Base-by-base conservation (phyloP, 2,329 filamentous ascomycete genomes). In the Claviceps cyperi region DNA sequence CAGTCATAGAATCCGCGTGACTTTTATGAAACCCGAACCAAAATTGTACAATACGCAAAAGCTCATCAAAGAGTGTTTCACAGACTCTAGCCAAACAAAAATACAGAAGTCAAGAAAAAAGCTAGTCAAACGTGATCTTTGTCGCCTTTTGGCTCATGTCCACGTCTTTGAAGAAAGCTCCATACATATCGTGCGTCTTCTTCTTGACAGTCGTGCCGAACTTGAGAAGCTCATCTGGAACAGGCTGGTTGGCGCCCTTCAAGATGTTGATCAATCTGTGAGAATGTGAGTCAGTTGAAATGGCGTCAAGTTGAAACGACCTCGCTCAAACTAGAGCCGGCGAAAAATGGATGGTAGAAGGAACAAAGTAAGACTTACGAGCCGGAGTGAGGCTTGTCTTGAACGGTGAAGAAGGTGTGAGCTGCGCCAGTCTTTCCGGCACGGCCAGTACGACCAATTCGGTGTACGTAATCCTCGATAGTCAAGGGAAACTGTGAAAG, bases 201-300 rank as follows among this genome's bases (percentile, higher is more conserved):
- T 94, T 96, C 80, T 97, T 98, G 48, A 98, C 92, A 1, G 91
- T 97, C 21, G 89, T 94, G 60, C 92, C 92, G 59, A 96, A 98
- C 70, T 94, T 96, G 65, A 97, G 74, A 38, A 98, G 72, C 24
- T 87, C 85, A 43, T 95, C 88, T 2, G 92, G 92, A 0, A 98
- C 87, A 13, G 81, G 76, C 68, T 98, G 92, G 56, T 88, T 87
- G 22, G 92, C 90, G n/a, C 82, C 86, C 69, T 86, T 94, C 54
- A 98, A 78, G 50, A 98, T 89, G 65, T 97, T 97, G 71, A 97
- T 85, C 59, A 98, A 72, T 9, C 85, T 90, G 58, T 19, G 15
- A 9, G 50, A 32, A 43, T 15, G 17, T 41, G 24, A 21, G 36
- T 40, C n/a, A 32, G 38, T 35, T 22, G 1, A 21, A 21, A 41